Evolutionary conservation across 129 eudicot genomes (phyloP).

Genomic region (Gnaphalium uliginosum): DNA sequence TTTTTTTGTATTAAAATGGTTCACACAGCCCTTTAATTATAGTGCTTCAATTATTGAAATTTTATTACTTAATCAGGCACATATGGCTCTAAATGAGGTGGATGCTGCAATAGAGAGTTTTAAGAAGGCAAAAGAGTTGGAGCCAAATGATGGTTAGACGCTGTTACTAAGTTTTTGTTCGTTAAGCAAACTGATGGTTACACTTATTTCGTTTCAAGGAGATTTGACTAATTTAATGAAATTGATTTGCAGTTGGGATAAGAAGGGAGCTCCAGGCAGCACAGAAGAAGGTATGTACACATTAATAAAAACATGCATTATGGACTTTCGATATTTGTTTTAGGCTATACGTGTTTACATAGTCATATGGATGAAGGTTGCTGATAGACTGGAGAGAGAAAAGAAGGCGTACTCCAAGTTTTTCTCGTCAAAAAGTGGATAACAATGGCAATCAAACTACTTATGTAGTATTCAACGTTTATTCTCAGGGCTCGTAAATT

Average conservation of each 20-base stretch:
- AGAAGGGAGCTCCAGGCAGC: constrained; percentile 69
- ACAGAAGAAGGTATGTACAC: constrained; percentile 50
- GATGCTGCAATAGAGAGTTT: constrained; percentile 91
- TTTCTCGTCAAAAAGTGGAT: constrained; percentile 30
- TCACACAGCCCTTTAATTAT: neutral
- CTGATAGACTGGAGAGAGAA: constrained; percentile 74
- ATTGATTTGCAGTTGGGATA: constrained; percentile 63
- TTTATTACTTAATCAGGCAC: constrained; percentile 52
- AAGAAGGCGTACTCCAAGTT: constrained; percentile 61
- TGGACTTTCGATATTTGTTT: neutral
- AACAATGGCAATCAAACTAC: neutral
- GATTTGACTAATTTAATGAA: neutral
- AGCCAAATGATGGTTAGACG: constrained; percentile 78
- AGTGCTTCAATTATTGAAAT: neutral
- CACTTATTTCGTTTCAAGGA: neutral
- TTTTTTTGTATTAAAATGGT: neutral
- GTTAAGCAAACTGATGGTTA: neutral
- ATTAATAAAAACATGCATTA: neutral
- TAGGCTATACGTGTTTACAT: neutral
- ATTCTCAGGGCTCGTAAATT: constrained; percentile 23
- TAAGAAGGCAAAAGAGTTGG: constrained; percentile 79
- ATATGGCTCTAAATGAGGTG: constrained; percentile 85
- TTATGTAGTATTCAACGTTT: constrained; percentile 6
- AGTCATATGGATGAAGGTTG: constrained; percentile 30
- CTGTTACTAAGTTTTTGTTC: constrained; percentile 7